Base-by-base conservation (phyloP, 2,329 filamentous ascomycete genomes). In the Trichoderma sp. region DNA sequence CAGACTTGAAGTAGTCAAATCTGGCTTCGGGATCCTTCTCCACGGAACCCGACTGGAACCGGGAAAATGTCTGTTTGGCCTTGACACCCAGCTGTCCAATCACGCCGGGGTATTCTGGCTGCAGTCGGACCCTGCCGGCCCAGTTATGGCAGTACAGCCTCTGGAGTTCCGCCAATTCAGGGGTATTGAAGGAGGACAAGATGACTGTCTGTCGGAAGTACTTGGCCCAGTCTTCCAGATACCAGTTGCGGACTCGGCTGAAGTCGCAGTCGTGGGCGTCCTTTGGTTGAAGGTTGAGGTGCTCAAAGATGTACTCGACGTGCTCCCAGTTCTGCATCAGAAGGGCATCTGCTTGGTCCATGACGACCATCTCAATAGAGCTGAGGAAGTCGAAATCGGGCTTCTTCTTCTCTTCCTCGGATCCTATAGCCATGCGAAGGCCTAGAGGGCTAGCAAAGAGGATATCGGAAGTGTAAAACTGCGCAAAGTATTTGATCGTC, bases 301-400 rank as follows among this genome's bases (percentile, higher is more conserved):
- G 92, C 68, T 92, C 88, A 73, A 98, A 93, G 71, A 97, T 90
- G 75, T 91, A 91, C 75, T 96, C 91, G 67, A 97, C 86, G 74
- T 99, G 94, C 73, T 97, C 93, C 93, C 94, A 98, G 76, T 97
- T 98, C 76, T 99, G 95, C 93, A 97, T 97, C 9, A 96, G 85
- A 48, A 97, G 85, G 0, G 93, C 93, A 76, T 98, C 93, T 14
- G 92, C 90, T 77, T 98, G 93, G 75, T 99, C 95, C 67, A 97
- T 83, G 54, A 98, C 83, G 39, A 95, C 88, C 59, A 99, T 78
- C 78, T 99, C 95, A 71, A 99, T 91, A 1, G 94, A 98, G 65
- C 91, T 94, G 15, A 99, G 83, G 74, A 97, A 99, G 77, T 99
- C 95, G 71, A 87, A 88, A 75, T 98, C 94, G 43, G 85, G 83